Evolutionary conservation across 768 basidiomycete genomes (phyloP).

Genomic region (Boletus sensibilis): DNA sequence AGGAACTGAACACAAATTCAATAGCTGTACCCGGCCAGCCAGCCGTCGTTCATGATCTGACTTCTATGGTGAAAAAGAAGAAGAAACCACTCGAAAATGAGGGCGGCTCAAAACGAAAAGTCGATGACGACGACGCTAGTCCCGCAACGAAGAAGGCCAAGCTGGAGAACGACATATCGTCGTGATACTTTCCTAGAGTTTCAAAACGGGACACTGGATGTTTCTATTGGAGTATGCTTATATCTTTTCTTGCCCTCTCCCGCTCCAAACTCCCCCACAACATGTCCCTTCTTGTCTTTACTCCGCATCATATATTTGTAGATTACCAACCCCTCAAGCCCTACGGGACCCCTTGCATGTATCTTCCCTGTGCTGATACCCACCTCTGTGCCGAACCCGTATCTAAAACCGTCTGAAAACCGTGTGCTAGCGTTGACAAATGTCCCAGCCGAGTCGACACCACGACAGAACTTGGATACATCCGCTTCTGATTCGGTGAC

Average conservation of each 20-base stretch:
- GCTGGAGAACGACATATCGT: constrained; percentile 40
- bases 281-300: constrained; percentile 68
- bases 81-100: constrained; percentile 48
- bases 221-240: constrained; percentile 49
- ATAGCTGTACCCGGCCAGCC: constrained; percentile 35
- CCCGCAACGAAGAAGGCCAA: constrained; percentile 61
- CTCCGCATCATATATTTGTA: constrained; percentile 96
- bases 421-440: constrained; percentile 95
- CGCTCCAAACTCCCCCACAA: constrained; percentile 82
- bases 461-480: constrained; percentile 74
- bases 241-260: constrained; percentile 70
- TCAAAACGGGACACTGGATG: constrained; percentile 27
- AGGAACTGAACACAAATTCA: constrained; percentile 55
- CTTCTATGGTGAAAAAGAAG: constrained; percentile 85
- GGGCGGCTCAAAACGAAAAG: constrained; percentile 63
- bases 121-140: constrained; percentile 53
- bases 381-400: constrained; percentile 97
- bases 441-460: constrained; percentile 89
- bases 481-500: constrained; percentile 74
- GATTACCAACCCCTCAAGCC: constrained; percentile 87
- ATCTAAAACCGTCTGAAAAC: constrained; percentile 95
- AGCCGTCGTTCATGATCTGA: constrained; percentile 74
- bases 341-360: constrained; percentile 95
- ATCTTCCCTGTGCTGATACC: constrained; percentile 97
- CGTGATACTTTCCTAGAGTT: constrained; percentile 13